Base-by-base conservation (phyloP, 1,284 basidiomycete species). In the Pseudozyma sp. region DNA sequence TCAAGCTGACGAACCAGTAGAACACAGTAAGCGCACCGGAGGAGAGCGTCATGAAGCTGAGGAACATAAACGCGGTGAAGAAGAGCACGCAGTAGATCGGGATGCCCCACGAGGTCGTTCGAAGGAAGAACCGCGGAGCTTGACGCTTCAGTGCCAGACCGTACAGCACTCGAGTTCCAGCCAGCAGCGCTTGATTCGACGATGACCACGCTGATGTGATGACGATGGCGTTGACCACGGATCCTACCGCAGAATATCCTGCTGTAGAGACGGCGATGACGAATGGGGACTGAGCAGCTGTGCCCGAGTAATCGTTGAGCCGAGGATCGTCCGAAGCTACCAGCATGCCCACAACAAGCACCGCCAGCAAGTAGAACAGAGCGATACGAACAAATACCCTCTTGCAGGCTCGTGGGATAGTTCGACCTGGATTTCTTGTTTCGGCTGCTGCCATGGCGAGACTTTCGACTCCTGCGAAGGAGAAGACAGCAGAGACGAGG, bases 121-220 rank as follows among this genome's bases (percentile, higher is more conserved):
- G 89, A 47, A 88, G 75, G 86, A 97, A 94, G 61, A 94, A 62
- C 19, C 74, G 68, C 8, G 94, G 94, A 0, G 93, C 94, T 78
- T 93, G 92, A 0, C 92, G 90, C 24, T 89, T 87, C 8, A 88
- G 83, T 14, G 93, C 90, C 54, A 96, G 87, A 50, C 91, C 91
- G 83, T 94, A 91, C 30, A 76, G 79, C 75, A 71, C 92, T 79
- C 94, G 90, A 7, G 92, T 93, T 14, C 90, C 90, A 3, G 90
- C 90, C 84, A 92, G 94, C 48, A 95, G 84, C 75, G 94, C 91
- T 75, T 91, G 92, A 49, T 90, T 92, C 6, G 91, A 92, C 7
- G 93, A 92, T 6, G 92, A 94, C 89, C 91, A 92, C 2, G 94
- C 94, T 3, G 92, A 92, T 16, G 90, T 89, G 65, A 92, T 87